Percentiles rank a stretch among this genome's conserved stretches.
These are phyloP conservation scores for Exsudoporus frostii DNA, from an alignment of 768 basidiomycete genomes.

Conservation along the genomic window DNA sequence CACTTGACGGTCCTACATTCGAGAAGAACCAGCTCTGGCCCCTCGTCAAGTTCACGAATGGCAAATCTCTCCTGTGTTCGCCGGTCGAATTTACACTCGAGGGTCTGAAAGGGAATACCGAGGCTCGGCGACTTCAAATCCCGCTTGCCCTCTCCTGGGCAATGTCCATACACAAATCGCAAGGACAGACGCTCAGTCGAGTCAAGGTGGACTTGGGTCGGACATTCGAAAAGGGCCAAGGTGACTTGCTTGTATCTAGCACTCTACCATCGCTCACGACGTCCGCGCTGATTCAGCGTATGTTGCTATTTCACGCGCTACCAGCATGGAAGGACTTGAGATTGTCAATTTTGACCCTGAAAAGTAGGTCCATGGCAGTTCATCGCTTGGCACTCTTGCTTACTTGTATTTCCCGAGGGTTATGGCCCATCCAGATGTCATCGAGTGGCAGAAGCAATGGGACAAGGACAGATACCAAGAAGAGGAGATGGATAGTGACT, in stretches of 20 bases:
- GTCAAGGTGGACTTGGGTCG: conserved; percentile 90
- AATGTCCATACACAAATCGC: conserved; percentile 97
- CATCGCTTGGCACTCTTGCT: background rate
- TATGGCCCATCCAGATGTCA: conserved; percentile 35
- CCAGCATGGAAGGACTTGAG: conserved; percentile 39
- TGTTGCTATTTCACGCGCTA: conserved; percentile 40
- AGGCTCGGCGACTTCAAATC: conserved; percentile 48
- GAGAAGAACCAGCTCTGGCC: conserved; percentile 28
- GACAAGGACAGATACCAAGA: conserved; percentile 24
- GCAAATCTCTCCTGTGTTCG: conserved; percentile 25
- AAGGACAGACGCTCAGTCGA: conserved; percentile 92
- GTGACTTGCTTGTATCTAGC: conserved; percentile 15
- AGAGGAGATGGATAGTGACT: conserved; percentile 35
- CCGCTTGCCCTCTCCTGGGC: conserved; percentile 93
- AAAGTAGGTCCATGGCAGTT: conserved; percentile 21
- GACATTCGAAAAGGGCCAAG: conserved; percentile 85
- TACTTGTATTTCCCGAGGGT: conserved; percentile 23
- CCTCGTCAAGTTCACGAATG: conserved; percentile 36
- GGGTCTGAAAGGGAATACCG: conserved; percentile 31
- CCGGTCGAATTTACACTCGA: conserved; percentile 36
- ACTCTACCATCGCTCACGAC: background rate
- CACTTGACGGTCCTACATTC: conserved; percentile 15
- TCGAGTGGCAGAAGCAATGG: conserved; percentile 32
- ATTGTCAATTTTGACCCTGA: conserved; percentile 35
- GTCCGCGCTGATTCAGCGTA: conserved; percentile 23